Percentiles rank a stretch among this genome's conserved stretches.
Conservation (phyloP, 148 eudicot species). For the Salicornia ramosissima region DNA sequence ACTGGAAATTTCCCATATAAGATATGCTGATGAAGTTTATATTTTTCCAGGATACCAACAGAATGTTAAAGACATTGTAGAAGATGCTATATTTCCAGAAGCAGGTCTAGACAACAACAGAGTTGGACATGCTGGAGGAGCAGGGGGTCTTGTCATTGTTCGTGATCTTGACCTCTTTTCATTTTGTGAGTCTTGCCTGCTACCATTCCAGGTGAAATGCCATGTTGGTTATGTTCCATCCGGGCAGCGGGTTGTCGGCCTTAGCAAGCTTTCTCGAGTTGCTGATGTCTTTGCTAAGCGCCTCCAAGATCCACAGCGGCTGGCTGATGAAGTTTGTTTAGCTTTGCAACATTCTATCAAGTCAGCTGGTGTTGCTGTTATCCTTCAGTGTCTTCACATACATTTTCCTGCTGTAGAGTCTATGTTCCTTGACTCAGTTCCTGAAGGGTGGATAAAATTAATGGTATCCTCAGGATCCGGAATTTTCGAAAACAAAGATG, state of each 20-base stretch:
- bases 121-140: constrained; percentile 86
- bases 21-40: constrained; percentile 6
- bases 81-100: constrained; percentile 92
- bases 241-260: constrained; percentile 80
- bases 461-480: constrained; percentile 67
- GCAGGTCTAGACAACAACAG: constrained; percentile 51
- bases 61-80: constrained; percentile 70
- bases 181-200: constrained; percentile 80
- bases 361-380: constrained; percentile 71
- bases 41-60: constrained; percentile 56
- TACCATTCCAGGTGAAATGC: constrained; percentile 91
- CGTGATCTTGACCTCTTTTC: constrained; percentile 91
- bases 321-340: constrained; percentile 71
- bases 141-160: constrained; percentile 82
- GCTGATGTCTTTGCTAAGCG: constrained; percentile 77
- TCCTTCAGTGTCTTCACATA: constrained; percentile 68
- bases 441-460: constrained; percentile 41
- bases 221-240: constrained; percentile 89
- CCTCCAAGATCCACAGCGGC: constrained; percentile 76
- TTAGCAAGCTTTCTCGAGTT: constrained; percentile 94
- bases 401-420: constrained; percentile 56
- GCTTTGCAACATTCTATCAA: constrained; percentile 57
- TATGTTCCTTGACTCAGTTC: constrained; percentile 38
- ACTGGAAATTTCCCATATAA: too few species aligned
- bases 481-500: constrained; percentile 41